These are phyloP conservation scores for Citrus unshiu DNA, from an alignment of 345 rosid genomes.

Conservation along the genomic window DNA sequence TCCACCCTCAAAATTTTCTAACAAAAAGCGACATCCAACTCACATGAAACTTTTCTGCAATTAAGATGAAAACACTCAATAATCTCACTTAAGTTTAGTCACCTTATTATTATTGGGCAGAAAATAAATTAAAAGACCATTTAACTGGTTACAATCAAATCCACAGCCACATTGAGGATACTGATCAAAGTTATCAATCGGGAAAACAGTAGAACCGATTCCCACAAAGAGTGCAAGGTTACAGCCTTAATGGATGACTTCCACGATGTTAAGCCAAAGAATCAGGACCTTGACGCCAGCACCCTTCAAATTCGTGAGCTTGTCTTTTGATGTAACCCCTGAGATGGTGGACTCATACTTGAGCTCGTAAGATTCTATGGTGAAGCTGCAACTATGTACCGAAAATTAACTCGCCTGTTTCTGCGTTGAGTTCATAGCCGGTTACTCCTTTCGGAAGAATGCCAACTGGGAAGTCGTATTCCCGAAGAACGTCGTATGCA, in stretches of 20 bases:
- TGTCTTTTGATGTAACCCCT: constrained; percentile 43
- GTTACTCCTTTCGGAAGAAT: constrained; percentile 62
- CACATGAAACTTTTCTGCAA: no score
- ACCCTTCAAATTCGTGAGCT: constrained; percentile 41
- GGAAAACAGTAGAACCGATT: constrained; percentile 53
- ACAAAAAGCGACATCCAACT: no score
- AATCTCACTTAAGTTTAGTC: no score
- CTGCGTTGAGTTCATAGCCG: constrained; percentile 42
- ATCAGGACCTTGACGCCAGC: constrained; percentile 51
- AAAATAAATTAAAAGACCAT: no score
- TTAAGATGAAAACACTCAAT: no score
- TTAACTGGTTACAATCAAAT: constrained; percentile 27
- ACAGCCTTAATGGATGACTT: constrained; percentile 37
- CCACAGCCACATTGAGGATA: constrained; percentile 52
- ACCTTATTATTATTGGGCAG: no score
- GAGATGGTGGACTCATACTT: constrained; percentile 47
- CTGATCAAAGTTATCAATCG: constrained; percentile 37
- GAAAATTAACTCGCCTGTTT: constrained; percentile 50
- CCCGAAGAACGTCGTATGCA: constrained; percentile 48
- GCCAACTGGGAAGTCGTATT: constrained; percentile 53
- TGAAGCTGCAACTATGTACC: constrained; percentile 43
- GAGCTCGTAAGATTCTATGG: constrained; percentile 49
- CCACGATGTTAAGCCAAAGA: constrained; percentile 53
- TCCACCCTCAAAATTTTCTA: no score
- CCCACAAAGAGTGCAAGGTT: constrained; percentile 61